Conservation (phyloP, 2,329 filamentous ascomycete species). For the Apiospora malaysiana region DNA sequence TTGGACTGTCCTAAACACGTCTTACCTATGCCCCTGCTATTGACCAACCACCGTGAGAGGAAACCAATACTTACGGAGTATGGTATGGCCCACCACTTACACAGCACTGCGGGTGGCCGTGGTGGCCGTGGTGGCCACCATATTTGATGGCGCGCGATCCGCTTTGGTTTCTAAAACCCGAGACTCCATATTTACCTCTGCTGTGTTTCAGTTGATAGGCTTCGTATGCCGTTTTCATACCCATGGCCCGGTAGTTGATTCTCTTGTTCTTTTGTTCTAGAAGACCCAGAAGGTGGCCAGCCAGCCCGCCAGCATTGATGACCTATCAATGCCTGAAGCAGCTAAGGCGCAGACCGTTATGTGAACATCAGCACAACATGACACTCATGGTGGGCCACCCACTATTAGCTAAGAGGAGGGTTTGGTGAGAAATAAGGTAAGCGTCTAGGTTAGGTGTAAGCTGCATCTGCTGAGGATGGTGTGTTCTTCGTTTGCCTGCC, state of each 20-base stretch:
- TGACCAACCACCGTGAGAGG: neutral
- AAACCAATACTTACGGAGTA: neutral
- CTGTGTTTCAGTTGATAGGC: slow-evolving; percentile 10
- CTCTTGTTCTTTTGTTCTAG: slow-evolving; percentile 11
- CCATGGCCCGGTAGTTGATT: slow-evolving; percentile 7
- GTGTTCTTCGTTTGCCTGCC: slow-evolving; percentile 2
- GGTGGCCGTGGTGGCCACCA: neutral
- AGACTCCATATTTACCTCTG: neutral
- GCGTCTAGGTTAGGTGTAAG: too few relatives aligned
- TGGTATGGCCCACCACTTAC: too few relatives aligned
- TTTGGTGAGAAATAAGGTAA: neutral
- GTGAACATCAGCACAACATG: neutral
- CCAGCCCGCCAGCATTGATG: slow-evolving; percentile 3
- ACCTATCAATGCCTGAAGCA: neutral
- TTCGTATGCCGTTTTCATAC: slow-evolving; percentile 3
- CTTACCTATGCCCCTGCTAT: neutral
- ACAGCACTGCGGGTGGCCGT: too few relatives aligned
- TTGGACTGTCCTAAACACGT: slow-evolving; percentile 2
- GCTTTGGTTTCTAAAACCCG: slow-evolving; percentile 4
- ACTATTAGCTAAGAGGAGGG: neutral
- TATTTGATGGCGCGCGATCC: slow-evolving; percentile 10
- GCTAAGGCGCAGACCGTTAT: neutral
- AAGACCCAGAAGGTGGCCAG: neutral
- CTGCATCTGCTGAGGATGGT: slow-evolving; percentile 4
- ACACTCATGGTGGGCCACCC: neutral